Conservation (phyloP, 352 stramenopile genomes). For the Phytophthora sp. region DNA sequence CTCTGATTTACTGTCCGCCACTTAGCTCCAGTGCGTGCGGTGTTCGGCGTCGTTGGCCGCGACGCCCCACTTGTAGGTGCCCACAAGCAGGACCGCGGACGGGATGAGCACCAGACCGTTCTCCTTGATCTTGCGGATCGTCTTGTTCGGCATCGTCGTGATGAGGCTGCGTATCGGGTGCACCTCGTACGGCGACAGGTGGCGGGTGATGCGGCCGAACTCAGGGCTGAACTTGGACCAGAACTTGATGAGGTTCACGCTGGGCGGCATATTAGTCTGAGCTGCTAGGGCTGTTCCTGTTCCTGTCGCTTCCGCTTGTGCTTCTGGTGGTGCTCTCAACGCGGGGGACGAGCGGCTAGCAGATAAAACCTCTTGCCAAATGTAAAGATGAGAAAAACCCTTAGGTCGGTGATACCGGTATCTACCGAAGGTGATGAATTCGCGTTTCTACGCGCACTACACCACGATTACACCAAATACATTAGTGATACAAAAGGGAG, state of each 20-base stretch:
- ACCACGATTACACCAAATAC: neutral
- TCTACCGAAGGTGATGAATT: neutral
- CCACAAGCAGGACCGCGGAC: slow-evolving; percentile 61
- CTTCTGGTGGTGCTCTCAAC: slow-evolving; percentile 30
- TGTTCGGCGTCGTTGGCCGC: slow-evolving; percentile 81
- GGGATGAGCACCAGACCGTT: slow-evolving; percentile 79
- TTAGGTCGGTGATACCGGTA: neutral
- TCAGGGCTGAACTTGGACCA: slow-evolving; percentile 76
- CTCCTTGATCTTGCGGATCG: slow-evolving; percentile 81
- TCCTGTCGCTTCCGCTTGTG: slow-evolving; percentile 26
- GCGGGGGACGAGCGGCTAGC: slow-evolving; percentile 31
- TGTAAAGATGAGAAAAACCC: slow-evolving; percentile 27
- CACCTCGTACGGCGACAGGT: slow-evolving; percentile 75
- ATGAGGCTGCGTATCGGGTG: slow-evolving; percentile 74
- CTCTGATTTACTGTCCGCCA: slow-evolving; percentile 3
- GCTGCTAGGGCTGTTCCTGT: slow-evolving; percentile 18
- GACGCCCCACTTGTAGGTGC: slow-evolving; percentile 76
- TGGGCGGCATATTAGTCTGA: slow-evolving; percentile 45
- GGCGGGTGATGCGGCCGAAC: slow-evolving; percentile 66
- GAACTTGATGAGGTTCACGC: slow-evolving; percentile 64
- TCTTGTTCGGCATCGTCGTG: slow-evolving; percentile 76
- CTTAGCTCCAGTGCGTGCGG: slow-evolving; percentile 81
- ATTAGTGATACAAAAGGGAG: slow-evolving; percentile 1
- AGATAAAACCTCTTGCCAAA: slow-evolving; percentile 41
- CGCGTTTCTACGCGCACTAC: slow-evolving; percentile 8